Conservation (phyloP, 2,329 filamentous ascomycete genomes). For the Metarhizium sp. region DNA sequence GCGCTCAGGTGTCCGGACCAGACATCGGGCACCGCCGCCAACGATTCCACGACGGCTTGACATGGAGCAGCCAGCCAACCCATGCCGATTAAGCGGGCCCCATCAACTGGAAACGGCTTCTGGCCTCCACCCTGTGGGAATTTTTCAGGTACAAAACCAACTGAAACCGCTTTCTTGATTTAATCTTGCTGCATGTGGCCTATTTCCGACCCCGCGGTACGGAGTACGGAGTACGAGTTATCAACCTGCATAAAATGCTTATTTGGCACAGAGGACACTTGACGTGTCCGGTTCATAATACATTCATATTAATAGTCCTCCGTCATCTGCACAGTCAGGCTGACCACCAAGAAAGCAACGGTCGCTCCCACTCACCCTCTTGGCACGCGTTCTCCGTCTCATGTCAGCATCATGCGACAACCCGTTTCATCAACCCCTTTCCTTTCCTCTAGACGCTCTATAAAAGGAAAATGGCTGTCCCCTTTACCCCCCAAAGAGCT, state of each 20-base stretch:
- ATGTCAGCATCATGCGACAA: not conserved
- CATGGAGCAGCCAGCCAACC: not conserved
- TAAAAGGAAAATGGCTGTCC: no score
- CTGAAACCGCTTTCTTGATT: not conserved
- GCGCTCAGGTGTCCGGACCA: no score
- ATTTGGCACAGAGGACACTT: no score
- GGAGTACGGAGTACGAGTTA: not conserved
- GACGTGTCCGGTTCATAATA: no score
- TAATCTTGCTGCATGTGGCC: not conserved
- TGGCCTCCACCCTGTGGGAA: not conserved
- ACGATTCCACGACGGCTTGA: no score
- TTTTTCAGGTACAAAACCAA: not conserved
- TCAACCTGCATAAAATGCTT: no score
- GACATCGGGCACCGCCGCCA: no score
- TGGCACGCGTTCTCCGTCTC: not conserved
- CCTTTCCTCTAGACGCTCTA: no score
- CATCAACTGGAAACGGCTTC: not conserved
- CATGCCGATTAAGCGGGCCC: not conserved
- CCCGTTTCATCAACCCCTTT: not conserved
- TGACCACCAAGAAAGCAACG: no score
- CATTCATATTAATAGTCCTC: no score
- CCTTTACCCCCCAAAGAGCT: no score
- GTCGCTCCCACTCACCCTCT: not conserved
- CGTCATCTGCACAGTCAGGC: no score
- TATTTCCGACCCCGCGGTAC: not conserved